Evolutionary conservation across 495 filamentous ascomycete genomes (phyloP), one percentile per base, ranked within the genome.

Genomic region (Xylaria palmicola): DNA sequence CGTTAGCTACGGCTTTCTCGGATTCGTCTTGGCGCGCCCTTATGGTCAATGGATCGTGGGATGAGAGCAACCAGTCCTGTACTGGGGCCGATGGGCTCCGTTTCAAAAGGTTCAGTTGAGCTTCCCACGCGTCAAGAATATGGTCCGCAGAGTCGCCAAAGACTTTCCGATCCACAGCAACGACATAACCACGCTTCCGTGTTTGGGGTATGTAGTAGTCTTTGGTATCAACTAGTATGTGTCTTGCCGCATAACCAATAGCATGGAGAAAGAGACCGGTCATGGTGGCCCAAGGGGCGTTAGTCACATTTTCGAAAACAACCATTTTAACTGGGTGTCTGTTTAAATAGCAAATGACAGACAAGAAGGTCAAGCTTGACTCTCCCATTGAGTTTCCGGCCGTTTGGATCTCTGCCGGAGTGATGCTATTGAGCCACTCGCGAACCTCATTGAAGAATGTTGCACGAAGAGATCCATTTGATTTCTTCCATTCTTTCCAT

Each of bases 181-280:
- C 71, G 70, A 93, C 81, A 66, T 94, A 96, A 5, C 85, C 84
- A 43, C 91, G 81, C 32, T 78, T 77, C 1, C 91, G 78, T 5
- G 91, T 96, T 37, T 96, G 91, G 0, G 91, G 91, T 2, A 95
- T 74, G 48, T 91, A 92, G 67, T 82, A 93, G 0, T 89, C 66
- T 68, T 93, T 94, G 1, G 86, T 88, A 64, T 96, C 90, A 0
- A 90, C 65, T 2, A 43, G 63, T 5, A 70, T 60, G 13, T 72
- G 74, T 5, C 62, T 60, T 1, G 80, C 77, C 1, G 76, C 64
- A 67, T 94, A 96, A 13, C 79, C 82, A 20, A 85, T 72, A 4
- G 74, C 69, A 0, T 74, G 63, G 71, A 86, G 86, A 24, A 80
- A 69, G 0, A 65, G 36, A 0, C 72, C 43, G 12, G 68, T 68